Evolutionary conservation across 2,329 filamentous ascomycete genomes (phyloP).

Genomic region (Sporothrix pallida): DNA sequence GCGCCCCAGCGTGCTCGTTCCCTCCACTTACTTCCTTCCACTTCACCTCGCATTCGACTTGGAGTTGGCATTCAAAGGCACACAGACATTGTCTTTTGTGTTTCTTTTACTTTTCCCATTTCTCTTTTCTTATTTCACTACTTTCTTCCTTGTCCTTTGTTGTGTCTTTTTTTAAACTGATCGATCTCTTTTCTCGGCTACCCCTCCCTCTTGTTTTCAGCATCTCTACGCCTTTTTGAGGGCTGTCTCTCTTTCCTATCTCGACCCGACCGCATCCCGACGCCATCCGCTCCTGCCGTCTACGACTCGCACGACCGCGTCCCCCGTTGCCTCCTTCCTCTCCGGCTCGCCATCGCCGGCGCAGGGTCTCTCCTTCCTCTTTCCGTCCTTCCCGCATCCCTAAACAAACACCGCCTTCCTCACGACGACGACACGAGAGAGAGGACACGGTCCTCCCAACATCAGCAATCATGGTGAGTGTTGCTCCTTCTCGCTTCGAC

Average conservation of each 20-base stretch:
- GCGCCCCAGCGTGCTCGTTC: constrained; percentile 23
- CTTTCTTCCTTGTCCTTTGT: neutral
- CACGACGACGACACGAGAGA: neutral
- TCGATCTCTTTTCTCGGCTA: neutral
- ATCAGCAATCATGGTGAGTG: constrained; percentile 28
- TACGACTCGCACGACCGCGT: neutral
- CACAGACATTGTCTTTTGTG: neutral
- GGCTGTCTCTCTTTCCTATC: neutral
- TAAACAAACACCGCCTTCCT: neutral
- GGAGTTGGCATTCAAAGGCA: neutral
- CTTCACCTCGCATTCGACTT: neutral
- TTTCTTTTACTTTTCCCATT: neutral
- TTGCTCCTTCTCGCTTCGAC: neutral
- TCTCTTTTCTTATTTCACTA: neutral
- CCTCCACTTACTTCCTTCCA: neutral
- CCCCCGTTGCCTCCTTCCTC: constrained; percentile 16
- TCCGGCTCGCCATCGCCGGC: constrained; percentile 16
- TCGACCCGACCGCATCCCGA: neutral
- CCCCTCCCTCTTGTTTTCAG: neutral
- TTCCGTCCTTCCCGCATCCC: neutral
- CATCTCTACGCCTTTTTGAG: neutral
- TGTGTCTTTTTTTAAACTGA: neutral
- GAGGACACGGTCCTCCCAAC: neutral
- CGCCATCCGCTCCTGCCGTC: constrained; percentile 21
- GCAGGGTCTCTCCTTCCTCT: constrained; percentile 6